Evolutionary conservation across 2,329 filamentous ascomycete species (phyloP).

Genomic region (Neonectria faginata): DNA sequence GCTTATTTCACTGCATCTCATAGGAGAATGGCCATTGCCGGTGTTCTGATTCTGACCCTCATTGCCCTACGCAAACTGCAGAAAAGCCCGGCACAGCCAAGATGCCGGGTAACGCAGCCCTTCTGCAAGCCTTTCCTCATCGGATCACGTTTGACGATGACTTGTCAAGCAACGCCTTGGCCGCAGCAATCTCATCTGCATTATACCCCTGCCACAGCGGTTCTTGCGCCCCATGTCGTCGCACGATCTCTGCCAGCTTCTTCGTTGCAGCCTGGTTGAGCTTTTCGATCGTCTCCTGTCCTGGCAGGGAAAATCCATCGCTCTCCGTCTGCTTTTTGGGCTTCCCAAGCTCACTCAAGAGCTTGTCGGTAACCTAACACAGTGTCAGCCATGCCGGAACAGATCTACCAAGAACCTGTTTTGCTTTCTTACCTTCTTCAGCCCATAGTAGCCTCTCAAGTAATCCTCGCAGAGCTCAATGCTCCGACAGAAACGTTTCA

Average conservation of each 20-base stretch:
- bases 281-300: conserved; percentile 69
- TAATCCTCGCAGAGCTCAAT: conserved; percentile 96
- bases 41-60: conserved; percentile 24
- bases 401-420: not conserved
- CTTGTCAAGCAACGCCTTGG: conserved; percentile 72
- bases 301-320: conserved; percentile 66
- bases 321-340: conserved; percentile 59
- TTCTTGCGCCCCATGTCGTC: conserved; percentile 69
- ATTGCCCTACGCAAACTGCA: conserved; percentile 29
- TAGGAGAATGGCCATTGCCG: conserved; percentile 24
- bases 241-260: conserved; percentile 82
- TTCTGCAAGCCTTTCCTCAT: conserved; percentile 46
- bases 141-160: conserved; percentile 59
- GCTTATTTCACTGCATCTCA: conserved; percentile 24
- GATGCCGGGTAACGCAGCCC: conserved; percentile 22
- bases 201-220: conserved; percentile 80
- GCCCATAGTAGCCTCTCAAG: conserved; percentile 89
- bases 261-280: conserved; percentile 78
- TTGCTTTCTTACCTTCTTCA: conserved; percentile 75
- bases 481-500: conserved; percentile 89
- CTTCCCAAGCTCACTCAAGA: conserved; percentile 60
- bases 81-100: conserved; percentile 30
- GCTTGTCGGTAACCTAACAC: conserved; percentile 60
- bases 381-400: conserved; percentile 19
- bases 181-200: conserved; percentile 76